phyloP scores from a whole-genome alignment of 2,329 filamentous ascomycete species.

The Dothideomycetidae sp. region DNA sequence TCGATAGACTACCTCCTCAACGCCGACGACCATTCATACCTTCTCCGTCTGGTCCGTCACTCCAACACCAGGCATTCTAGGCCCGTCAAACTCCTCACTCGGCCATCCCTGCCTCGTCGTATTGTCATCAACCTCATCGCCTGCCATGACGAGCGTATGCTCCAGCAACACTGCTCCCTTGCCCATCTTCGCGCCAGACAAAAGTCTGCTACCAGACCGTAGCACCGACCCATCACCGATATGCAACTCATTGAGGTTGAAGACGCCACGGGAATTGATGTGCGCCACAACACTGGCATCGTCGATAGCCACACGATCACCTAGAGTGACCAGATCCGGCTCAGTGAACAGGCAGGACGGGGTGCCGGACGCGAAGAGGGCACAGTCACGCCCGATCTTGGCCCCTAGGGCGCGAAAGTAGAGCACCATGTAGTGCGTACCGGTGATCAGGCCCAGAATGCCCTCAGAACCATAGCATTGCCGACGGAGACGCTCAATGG shows the following conservation, averaged over 20 bases:
- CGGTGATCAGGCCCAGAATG: conserved; percentile 39
- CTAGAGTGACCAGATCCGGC: conserved; percentile 41
- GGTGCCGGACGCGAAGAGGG: conserved; percentile 39
- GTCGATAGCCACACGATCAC: conserved; percentile 40
- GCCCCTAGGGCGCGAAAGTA: conserved; percentile 43
- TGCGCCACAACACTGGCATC: conserved; percentile 43
- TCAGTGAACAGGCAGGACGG: conserved; percentile 43
- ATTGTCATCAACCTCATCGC: conserved; percentile 39
- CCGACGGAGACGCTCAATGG: conserved; percentile 37
- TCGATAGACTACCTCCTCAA: no score
- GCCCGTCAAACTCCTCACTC: conserved; percentile 28
- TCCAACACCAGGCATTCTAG: conserved; percentile 14
- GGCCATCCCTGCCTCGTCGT: conserved; percentile 44
- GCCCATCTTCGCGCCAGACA: conserved; percentile 41
- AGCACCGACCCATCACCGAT: conserved; percentile 41
- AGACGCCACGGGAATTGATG: conserved; percentile 43
- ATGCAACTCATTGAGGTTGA: conserved; percentile 38
- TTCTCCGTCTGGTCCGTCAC: conserved; percentile 2
- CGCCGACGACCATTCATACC: no score
- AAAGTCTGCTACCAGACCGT: conserved; percentile 37
- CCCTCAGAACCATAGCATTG: conserved; percentile 38
- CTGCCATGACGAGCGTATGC: conserved; percentile 44
- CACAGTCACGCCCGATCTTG: conserved; percentile 40
- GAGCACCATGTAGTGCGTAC: conserved; percentile 37
- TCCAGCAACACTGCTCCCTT: conserved; percentile 40